These are phyloP conservation scores for Hanseniaspora uvarum DNA, from an alignment of 1,139 yeast genomes.

Conservation along the genomic window DNA sequence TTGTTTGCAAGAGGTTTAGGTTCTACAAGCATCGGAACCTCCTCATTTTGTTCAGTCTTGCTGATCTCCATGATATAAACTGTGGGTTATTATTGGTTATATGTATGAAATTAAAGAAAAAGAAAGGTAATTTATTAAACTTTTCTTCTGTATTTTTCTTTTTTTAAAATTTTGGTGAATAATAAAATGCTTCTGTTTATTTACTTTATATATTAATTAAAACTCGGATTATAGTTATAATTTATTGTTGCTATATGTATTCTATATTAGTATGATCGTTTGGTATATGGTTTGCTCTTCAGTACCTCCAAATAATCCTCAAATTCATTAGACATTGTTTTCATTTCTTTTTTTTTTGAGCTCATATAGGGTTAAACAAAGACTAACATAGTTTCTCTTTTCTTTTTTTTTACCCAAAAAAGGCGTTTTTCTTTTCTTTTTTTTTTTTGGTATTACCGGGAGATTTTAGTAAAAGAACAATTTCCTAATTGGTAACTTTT, in stretches of 20 bases:
- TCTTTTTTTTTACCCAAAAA: neutral
- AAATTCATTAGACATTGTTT: neutral
- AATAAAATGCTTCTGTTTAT: too few species aligned
- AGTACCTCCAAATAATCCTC: too few species aligned
- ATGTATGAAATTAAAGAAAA: neutral
- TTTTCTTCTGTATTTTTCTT: too few species aligned
- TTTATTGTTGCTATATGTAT: too few species aligned
- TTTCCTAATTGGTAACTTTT: neutral
- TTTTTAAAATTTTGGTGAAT: too few species aligned
- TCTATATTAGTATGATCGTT: too few species aligned
- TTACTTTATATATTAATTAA: too few species aligned
- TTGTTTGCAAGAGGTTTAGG: neutral
- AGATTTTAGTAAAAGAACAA: neutral
- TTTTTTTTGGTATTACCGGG: neutral
- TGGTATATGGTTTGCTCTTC: too few species aligned
- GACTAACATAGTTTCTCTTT: neutral
- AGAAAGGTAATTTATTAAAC: neutral
- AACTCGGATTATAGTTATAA: too few species aligned
- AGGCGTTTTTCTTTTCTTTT: neutral
- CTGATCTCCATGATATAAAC: neutral
- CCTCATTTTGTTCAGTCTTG: neutral
- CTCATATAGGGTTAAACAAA: too few species aligned
- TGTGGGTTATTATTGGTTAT: neutral
- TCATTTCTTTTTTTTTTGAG: neutral
- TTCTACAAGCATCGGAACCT: neutral